Evolutionary conservation across 1,284 basidiomycete species (phyloP), one percentile per base, ranked within the genome.

Genomic region (Trichosporon inkin): DNA sequence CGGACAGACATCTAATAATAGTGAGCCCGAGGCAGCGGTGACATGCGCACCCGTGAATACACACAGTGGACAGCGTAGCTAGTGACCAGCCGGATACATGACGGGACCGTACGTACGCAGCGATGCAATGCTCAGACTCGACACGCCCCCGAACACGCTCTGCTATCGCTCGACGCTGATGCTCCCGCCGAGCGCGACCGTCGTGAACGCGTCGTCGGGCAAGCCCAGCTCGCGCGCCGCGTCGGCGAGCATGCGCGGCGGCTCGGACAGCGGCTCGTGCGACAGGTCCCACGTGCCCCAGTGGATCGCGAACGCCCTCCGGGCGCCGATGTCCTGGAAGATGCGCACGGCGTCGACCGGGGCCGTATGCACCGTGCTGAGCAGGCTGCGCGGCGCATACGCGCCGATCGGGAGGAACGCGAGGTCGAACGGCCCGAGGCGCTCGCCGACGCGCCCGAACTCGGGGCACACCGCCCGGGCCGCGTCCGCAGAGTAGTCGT

Each of bases 321-420:
- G 81, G 35, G 71, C 73, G 65, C 69, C 66, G 63, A 70, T 67
- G 64, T 88, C 86, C 64, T 81, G 75, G 79, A 87, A 88, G 8
- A 89, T 80, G 20, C 81, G 73, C 6, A 88, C 87, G 36, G 85
- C 82, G 68, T 87, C 86, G 37, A 82, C 80, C 2, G 86, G 86
- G 3, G 82, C 81, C 54, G 81, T 82, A 71, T 88, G 86, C 17
- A 86, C 76, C 6, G 82, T 79, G 4, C 82, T 84, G 80, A 85
- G 84, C 69, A 83, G 81, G 19, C 71, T 65, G 28, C 86, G 78
- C 3, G 87, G 86, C 11, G 75, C 67, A 71, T 88, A 88, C 3
- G 86, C 87, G 2, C 86, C 86, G 39, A 88, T 87, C 0, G 86
- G 86, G 61, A 87, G 82, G 71, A 88, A 71, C 8, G 85, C 76